Evolutionary conservation across 176 grass and related monocot genomes (phyloP), one percentile per base, ranked within the genome.

Genomic region (Triticum turgidum): DNA sequence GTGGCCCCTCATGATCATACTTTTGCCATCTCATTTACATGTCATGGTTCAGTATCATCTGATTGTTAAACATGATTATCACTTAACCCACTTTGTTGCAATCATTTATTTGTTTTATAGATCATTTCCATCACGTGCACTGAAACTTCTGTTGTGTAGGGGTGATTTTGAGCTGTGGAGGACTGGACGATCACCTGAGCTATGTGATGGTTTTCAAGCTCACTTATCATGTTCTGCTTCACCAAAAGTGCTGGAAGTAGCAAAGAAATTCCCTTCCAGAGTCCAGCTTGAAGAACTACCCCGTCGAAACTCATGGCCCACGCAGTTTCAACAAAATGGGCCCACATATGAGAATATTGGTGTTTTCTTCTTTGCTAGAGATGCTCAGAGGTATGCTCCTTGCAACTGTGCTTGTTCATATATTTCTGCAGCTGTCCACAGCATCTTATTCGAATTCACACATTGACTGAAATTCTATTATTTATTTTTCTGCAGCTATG

Each of bases 341-440:
- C 97, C 97, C 63, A 96, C 87, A 12, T 86, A 99, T 62, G 70
- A 91, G 15, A 92, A 87, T 72, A 90, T 99, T 81, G 97, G 85
- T 77, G 79, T 99, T 87, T 99, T 92, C 86, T 99, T 99, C 89
- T 99, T 99, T 91, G 92, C 97, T 59, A 96, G 89, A 88, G 92
- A 99, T 90, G 64, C 77, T 74, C 84, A 93, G 44, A 96, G 97
- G 97, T 96, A 32, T 73, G 66, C 84, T 85, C 80, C 27, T 54
- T 87, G 59, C 62, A 63, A 15, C 13, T 78, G 84, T 76, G 34
- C 45, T 64, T 74, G 5, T 18, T 41, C 33, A 75, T 64, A 54
- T 85, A 14, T 35, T 88, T 18, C 14, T 81, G 69, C 10, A 70
- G 78, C 68, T 68, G 12, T 83, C 9, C 21, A 61, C 41, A 29